Evolutionary conservation across 1,284 basidiomycete genomes (phyloP).

Genomic region (Ceratobasidium sp.): DNA sequence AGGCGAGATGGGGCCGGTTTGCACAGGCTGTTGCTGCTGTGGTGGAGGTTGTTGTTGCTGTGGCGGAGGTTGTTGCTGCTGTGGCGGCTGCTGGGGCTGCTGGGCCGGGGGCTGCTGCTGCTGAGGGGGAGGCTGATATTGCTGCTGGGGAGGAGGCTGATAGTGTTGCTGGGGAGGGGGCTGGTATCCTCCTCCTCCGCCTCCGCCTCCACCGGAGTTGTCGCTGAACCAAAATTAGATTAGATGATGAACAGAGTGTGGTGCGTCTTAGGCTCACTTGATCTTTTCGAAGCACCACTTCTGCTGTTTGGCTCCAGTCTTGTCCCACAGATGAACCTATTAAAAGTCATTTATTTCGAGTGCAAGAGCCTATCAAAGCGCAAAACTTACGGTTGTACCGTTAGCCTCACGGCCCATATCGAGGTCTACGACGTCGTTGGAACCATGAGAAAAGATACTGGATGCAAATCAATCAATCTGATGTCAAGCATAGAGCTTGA

Average conservation of each 20-base stretch:
- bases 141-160: slow-evolving; percentile 21
- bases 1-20: slow-evolving; percentile 18
- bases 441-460: slow-evolving; percentile 5
- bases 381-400: slow-evolving; percentile 30
- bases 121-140: slow-evolving; percentile 9
- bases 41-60: background rate
- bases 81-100: slow-evolving; percentile 11
- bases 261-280: slow-evolving; percentile 10
- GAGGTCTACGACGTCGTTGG: slow-evolving; percentile 9
- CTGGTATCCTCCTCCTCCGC: slow-evolving; percentile 16
- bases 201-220: slow-evolving; percentile 21
- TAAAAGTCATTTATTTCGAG: background rate
- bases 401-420: slow-evolving; percentile 32
- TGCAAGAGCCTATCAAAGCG: background rate
- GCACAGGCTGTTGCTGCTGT: background rate
- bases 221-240: background rate
- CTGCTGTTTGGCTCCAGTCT: slow-evolving; percentile 33
- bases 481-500: background rate
- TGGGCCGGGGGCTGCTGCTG: slow-evolving; percentile 6
- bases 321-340: slow-evolving; percentile 38
- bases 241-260: background rate
- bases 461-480: background rate
- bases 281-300: slow-evolving; percentile 40
- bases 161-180: slow-evolving; percentile 24
- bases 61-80: slow-evolving; percentile 1